Evolutionary conservation across 768 basidiomycete species (phyloP).

Genomic region (Nidularia sp.): DNA sequence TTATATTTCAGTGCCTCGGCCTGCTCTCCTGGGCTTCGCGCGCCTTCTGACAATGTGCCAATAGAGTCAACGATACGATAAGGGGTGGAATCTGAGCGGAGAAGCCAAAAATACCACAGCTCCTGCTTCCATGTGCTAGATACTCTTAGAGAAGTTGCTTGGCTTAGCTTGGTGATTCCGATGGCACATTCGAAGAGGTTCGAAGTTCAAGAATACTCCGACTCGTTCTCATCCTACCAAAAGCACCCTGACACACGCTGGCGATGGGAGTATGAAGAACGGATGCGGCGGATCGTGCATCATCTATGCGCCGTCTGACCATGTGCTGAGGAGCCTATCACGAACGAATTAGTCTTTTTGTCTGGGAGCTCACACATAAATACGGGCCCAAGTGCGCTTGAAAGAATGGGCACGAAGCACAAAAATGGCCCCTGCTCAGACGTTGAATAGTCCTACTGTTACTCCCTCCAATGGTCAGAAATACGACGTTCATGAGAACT

Average conservation of each 20-base stretch:
- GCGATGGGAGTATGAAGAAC: no score
- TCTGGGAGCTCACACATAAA: not conserved
- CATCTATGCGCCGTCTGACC: not conserved
- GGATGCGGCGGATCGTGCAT: not conserved
- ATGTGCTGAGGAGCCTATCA: not conserved
- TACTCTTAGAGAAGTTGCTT: not conserved
- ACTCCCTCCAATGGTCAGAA: conserved; percentile 12
- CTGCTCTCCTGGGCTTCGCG: no score
- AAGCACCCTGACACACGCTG: no score
- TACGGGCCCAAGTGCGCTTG: not conserved
- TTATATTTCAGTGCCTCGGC: no score
- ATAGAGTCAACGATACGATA: not conserved
- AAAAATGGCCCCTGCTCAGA: conserved; percentile 10
- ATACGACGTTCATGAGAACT: conserved; percentile 45
- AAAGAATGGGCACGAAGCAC: not conserved
- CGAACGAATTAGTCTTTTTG: not conserved
- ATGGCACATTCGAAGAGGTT: not conserved
- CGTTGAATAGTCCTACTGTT: not conserved
- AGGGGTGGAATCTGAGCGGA: not conserved
- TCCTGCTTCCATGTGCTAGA: not conserved
- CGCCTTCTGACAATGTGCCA: no score
- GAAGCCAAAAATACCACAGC: not conserved
- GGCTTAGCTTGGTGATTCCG: not conserved
- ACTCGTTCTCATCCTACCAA: not conserved
- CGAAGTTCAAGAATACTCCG: not conserved